phyloP scores from a whole-genome alignment of 805 yeast species.

The Yueomyces sinensis region DNA sequence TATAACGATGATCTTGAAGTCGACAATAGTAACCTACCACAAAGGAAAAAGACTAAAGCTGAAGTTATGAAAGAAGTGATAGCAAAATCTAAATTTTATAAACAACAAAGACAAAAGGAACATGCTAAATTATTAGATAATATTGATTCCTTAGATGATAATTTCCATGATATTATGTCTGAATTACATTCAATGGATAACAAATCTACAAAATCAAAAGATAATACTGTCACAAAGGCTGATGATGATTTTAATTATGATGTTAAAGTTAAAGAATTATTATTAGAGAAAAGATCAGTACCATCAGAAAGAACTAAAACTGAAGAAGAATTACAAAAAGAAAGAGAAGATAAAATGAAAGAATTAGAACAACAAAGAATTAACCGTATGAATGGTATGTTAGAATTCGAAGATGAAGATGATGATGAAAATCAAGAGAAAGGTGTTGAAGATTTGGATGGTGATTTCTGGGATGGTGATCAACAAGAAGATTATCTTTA shows the following conservation, averaged over 20 bases:
- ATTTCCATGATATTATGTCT: constrained; percentile 55
- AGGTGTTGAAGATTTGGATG: constrained; percentile 59
- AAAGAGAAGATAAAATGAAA: constrained; percentile 45
- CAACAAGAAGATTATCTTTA: constrained; percentile 27
- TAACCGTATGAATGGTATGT: constrained; percentile 61
- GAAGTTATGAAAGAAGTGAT: constrained; percentile 81
- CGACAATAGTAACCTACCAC: constrained; percentile 25
- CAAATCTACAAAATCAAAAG: constrained; percentile 7
- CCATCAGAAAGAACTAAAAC: constrained; percentile 78
- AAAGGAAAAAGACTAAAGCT: constrained; percentile 61
- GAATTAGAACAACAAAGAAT: constrained; percentile 54
- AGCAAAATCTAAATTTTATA: constrained; percentile 68
- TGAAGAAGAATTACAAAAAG: constrained; percentile 51
- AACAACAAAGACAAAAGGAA: constrained; percentile 58
- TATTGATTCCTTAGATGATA: constrained; percentile 58
- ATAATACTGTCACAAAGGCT: constrained; percentile 11
- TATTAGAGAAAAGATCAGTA: constrained; percentile 60
- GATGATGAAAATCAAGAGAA: constrained; percentile 30
- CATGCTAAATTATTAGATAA: constrained; percentile 47
- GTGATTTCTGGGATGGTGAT: constrained; percentile 53
- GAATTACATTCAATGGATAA: constrained; percentile 25
- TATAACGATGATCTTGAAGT: constrained; percentile 21
- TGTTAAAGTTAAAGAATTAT: constrained; percentile 49
- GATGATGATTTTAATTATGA: constrained; percentile 41
- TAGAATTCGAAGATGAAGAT: constrained; percentile 17